Conservation (phyloP, 345 rosid species). For the Anastatica hierochuntica region DNA sequence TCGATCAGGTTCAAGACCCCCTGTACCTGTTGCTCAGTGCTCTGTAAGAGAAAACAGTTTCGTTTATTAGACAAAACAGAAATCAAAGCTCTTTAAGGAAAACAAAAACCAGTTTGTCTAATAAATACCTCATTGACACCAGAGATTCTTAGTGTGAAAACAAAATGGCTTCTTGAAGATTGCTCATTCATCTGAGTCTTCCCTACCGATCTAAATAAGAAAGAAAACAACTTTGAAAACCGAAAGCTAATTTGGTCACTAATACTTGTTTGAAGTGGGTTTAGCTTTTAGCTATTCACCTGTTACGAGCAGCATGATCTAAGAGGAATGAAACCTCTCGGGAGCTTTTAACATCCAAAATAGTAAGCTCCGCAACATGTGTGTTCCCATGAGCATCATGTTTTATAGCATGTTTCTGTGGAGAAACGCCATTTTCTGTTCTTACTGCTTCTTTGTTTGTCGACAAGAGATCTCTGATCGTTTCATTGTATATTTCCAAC, state of each 20-base stretch:
- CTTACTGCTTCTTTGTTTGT: conserved; percentile 46
- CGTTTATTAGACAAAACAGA: conserved; percentile 2
- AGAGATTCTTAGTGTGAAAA: conserved; percentile 72
- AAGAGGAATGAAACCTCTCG: conserved; percentile 62
- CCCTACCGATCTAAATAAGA: conserved; percentile 62
- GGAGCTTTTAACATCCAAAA: conserved; percentile 62
- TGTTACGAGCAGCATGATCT: conserved; percentile 79
- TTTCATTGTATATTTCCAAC: conserved; percentile 96
- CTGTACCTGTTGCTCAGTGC: conserved; percentile 95
- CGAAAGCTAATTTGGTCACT: not conserved
- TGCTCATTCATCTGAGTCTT: conserved; percentile 90
- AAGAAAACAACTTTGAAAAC: not conserved
- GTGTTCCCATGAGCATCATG: conserved; percentile 81
- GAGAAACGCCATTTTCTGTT: conserved; percentile 40
- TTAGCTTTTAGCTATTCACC: conserved; percentile 35
- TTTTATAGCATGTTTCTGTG: conserved; percentile 57
- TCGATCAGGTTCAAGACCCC: conserved; percentile 93
- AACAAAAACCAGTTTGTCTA: not conserved
- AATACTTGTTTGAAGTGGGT: not conserved
- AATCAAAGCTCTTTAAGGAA: too few relatives aligned
- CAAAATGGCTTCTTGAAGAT: conserved; percentile 81
- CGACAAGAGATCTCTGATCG: conserved; percentile 74
- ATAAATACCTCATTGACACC: conserved; percentile 71
- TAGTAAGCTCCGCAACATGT: conserved; percentile 62
- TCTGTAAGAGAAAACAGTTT: conserved; percentile 25